Percentiles rank a stretch among this genome's conserved stretches.
These are phyloP conservation scores for Colletotrichum lupini DNA, from an alignment of 2,329 filamentous ascomycete species.

Conservation along the genomic window DNA sequence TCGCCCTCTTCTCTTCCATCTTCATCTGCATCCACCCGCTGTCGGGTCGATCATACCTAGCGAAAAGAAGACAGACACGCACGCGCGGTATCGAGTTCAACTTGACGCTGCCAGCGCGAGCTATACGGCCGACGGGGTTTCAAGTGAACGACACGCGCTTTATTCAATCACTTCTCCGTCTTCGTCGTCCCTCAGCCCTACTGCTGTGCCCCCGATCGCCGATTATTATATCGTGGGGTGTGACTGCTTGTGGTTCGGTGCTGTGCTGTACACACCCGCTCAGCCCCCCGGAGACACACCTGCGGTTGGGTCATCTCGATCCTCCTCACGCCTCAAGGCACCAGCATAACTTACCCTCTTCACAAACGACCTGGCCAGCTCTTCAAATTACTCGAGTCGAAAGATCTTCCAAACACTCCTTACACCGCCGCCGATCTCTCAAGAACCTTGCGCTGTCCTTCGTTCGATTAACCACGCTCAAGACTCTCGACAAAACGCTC, in stretches of 20 bases:
- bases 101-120: constrained; percentile 1
- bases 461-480: background rate
- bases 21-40: constrained; percentile 20
- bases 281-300: constrained; percentile 29
- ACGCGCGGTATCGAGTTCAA: background rate
- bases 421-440: background rate
- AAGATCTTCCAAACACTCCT: background rate
- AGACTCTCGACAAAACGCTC: background rate
- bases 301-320: constrained; percentile 28
- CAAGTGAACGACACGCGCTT: background rate
- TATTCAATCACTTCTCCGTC: background rate
- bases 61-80: background rate
- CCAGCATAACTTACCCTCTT: constrained; percentile 26
- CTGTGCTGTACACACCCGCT: constrained; percentile 30
- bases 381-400: background rate
- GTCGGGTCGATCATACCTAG: constrained; percentile 28
- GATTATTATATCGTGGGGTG: constrained; percentile 20
- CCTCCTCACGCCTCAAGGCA: constrained; percentile 16
- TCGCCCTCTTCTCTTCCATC: constrained; percentile 8
- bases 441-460: background rate
- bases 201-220: constrained; percentile 25
- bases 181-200: constrained; percentile 23
- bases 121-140: background rate
- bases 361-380: constrained; percentile 3
- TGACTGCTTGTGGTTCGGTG: constrained; percentile 26